Percentiles rank a stretch among this genome's conserved stretches.
Conservation (phyloP, 345 rosid species). For the Luvunga scandens region DNA sequence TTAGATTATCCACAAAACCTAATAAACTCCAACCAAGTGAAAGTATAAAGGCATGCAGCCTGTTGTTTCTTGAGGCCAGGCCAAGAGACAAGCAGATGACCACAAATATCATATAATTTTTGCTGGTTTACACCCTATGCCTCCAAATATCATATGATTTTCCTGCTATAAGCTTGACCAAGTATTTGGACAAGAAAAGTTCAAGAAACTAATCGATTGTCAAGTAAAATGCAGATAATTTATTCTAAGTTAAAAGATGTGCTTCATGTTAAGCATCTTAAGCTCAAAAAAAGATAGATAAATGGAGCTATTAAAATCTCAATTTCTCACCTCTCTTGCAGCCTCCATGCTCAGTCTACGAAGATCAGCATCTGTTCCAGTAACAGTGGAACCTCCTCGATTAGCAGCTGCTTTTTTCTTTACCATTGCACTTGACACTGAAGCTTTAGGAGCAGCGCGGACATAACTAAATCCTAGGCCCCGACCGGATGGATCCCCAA, state of each 20-base stretch:
- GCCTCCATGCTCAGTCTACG: slow-evolving; percentile 99
- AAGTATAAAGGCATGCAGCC: neutral
- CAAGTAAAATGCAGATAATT: neutral
- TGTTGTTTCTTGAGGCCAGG: neutral
- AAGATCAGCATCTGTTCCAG: slow-evolving; percentile 99
- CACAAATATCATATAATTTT: no score
- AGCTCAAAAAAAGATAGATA: neutral
- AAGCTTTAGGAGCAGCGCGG: slow-evolving; percentile 83
- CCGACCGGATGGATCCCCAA: slow-evolving; percentile 98
- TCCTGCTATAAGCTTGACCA: neutral
- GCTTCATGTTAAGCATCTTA: neutral
- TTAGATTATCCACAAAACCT: neutral
- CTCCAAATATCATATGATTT: neutral
- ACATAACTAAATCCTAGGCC: slow-evolving; percentile 98
- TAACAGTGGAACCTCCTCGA: slow-evolving; percentile 88
- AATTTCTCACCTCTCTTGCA: slow-evolving; percentile 76
- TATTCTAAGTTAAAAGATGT: neutral
- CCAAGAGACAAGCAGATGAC: neutral
- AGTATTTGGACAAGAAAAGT: neutral
- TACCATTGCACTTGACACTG: slow-evolving; percentile 65
- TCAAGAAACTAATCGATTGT: neutral
- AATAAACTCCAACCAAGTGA: neutral
- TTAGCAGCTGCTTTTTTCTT: slow-evolving; percentile 84
- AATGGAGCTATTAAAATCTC: neutral
- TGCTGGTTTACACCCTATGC: neutral